A percentile compares a stretch with the other conserved stretches of the same genome.
Evolutionary conservation across 2,329 filamentous ascomycete species (phyloP).

Genomic region (Zymoseptoria pseudotritici): DNA sequence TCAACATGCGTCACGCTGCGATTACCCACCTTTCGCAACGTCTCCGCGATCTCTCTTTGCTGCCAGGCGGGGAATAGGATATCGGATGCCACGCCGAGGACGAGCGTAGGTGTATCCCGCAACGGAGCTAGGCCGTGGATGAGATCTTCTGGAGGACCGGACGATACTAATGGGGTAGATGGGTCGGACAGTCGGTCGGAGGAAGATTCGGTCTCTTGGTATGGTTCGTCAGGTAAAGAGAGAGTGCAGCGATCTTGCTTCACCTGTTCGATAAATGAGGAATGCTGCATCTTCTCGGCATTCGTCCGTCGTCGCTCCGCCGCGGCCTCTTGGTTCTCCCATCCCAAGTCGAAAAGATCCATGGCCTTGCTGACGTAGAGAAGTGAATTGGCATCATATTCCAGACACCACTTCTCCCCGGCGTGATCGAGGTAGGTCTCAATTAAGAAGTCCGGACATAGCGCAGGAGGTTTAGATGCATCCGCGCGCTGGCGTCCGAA

Average conservation of each 20-base stretch:
- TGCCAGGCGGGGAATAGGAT: slow-evolving; percentile 98
- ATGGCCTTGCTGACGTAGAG: slow-evolving; percentile 98
- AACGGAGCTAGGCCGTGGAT: slow-evolving; percentile 65
- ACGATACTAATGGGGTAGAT: slow-evolving; percentile 22
- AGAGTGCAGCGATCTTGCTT: slow-evolving; percentile 60
- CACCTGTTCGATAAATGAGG: slow-evolving; percentile 10
- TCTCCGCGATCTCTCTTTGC: slow-evolving; percentile 85
- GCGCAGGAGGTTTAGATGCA: slow-evolving; percentile 72
- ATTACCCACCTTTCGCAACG: slow-evolving; percentile 71
- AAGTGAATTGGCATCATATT: slow-evolving; percentile 91
- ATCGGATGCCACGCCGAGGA: slow-evolving; percentile 91
- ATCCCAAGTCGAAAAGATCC: slow-evolving; percentile 91
- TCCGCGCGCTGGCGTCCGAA: slow-evolving; percentile 87
- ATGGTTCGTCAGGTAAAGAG: slow-evolving; percentile 73
- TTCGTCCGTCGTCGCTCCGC: slow-evolving; percentile 55
- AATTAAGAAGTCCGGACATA: slow-evolving; percentile 97
- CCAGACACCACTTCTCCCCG: slow-evolving; percentile 94
- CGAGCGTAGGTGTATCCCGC: slow-evolving; percentile 70
- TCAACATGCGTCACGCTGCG: slow-evolving; percentile 78
- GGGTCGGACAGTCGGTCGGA: slow-evolving; percentile 29
- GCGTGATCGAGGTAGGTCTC: slow-evolving; percentile 98
- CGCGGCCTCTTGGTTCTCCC: slow-evolving; percentile 58
- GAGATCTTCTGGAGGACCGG: slow-evolving; percentile 67
- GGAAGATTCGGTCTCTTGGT: slow-evolving; percentile 68
- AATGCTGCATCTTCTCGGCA: slow-evolving; percentile 46